Conservation (phyloP, 2,329 filamentous ascomycete species). For the Aspergillus ochraceoroseus region DNA sequence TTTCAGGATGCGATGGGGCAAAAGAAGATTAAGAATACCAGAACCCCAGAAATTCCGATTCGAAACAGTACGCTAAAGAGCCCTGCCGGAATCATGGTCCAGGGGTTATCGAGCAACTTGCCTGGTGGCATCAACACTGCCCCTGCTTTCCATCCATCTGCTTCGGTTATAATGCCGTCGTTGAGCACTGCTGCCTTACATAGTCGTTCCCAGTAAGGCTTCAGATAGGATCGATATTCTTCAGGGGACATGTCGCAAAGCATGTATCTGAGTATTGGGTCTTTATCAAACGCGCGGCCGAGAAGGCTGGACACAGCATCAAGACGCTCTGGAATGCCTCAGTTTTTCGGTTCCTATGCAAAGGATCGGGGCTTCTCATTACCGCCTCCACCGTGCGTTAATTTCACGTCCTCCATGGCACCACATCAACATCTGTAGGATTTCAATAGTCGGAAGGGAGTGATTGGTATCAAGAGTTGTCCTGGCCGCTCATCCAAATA, state of each 20-base stretch:
- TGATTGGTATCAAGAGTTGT: no score
- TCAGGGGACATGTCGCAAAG: slow-evolving; percentile 2
- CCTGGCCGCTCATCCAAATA: no score
- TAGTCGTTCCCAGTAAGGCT: slow-evolving; percentile 6
- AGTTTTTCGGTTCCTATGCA: no score
- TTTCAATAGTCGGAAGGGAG: no score
- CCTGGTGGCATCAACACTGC: slow-evolving; percentile 6
- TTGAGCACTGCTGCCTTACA: slow-evolving; percentile 7
- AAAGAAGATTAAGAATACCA: neutral
- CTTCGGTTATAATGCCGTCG: slow-evolving; percentile 3
- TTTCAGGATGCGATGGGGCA: neutral
- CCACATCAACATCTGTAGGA: no score
- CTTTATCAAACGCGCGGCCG: slow-evolving; percentile 4
- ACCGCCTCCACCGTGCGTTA: no score
- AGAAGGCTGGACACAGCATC: slow-evolving; percentile 3
- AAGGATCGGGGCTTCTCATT: no score
- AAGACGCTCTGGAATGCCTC: neutral
- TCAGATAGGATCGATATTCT: neutral
- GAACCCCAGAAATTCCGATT: slow-evolving; percentile 1
- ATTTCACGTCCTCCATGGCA: no score
- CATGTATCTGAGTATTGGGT: slow-evolving; percentile 7
- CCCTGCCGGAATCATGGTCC: slow-evolving; percentile 6
- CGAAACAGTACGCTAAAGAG: neutral
- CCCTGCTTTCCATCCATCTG: slow-evolving; percentile 2
- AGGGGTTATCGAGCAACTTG: slow-evolving; percentile 4